Base-by-base conservation (phyloP, 345 rosid species). In the Gossypium longicalyx region DNA sequence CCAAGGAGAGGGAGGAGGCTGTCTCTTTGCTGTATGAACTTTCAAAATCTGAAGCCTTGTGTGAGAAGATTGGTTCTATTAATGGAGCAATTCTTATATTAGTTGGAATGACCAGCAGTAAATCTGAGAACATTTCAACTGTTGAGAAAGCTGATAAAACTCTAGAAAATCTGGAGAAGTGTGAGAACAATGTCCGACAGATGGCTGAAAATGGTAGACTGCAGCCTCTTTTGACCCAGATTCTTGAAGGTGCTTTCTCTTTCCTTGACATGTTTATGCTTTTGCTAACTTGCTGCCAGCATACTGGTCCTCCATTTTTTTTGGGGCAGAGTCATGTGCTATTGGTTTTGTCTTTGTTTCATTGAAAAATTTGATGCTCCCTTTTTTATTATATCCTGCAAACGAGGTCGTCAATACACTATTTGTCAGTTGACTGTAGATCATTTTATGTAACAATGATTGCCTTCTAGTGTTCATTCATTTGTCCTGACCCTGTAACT, bases 91-190 rank as follows among this genome's bases (percentile, higher is more conserved):
- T 94, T 84, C 89, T 94, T 12, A 87, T 94, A 59, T 82, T 94
- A 83, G 97, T 91, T 77, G 97, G 98, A 83, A 82, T 94, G 85
- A 80, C 96, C n/a, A 89, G 85, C 82, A 92, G 99, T 86, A 89
- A 91, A 69, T 94, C 99, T 1, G 98, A 92, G 83, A 84, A 83
- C 79, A 57, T 89, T 80, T 79, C 84, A 54, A 89, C 98, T 43
- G 93, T 94, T 84, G 97, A 92, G 83, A 91, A 80, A 80, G 97
- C 98, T 76, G 94, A 91, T 63, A 82, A 70, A 80, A 92, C 93
- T 3, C 87, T 94, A 74, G 87, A 78, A 71, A 94, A 94, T 79
- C 86, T 94, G 85, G 97, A 87, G 78, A 86, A 53, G 56, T 87
- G 85, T 48, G 95, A 89, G 83, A 87, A 89, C 77, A 94, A 94